These are phyloP conservation scores for Termitomyces sp. DNA, from an alignment of 768 basidiomycete species.

Conservation along the genomic window DNA sequence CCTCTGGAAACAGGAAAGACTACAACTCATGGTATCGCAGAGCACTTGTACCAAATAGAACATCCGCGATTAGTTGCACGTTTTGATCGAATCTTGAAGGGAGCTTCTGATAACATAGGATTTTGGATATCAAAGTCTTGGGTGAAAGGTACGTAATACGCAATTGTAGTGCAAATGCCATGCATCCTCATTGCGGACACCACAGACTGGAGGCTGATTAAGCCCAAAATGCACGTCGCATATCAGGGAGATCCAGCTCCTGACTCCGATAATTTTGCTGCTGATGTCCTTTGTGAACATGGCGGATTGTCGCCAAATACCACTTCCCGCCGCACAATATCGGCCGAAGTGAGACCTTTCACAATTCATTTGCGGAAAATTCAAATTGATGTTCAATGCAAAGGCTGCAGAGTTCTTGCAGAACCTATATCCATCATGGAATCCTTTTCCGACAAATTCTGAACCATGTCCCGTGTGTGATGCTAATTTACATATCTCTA, in stretches of 20 bases:
- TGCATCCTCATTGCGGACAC: background rate
- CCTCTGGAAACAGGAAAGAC: background rate
- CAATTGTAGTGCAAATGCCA: background rate
- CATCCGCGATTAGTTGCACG: constrained; percentile 57
- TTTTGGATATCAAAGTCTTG: constrained; percentile 79
- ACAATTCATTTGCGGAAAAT: background rate
- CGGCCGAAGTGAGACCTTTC: constrained; percentile 41
- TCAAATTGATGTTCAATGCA: constrained; percentile 7
- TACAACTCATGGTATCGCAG: constrained; percentile 28
- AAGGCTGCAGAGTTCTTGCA: constrained; percentile 57
- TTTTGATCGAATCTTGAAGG: constrained; percentile 51
- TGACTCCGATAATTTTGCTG: constrained; percentile 47
- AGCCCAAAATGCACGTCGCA: constrained; percentile 72
- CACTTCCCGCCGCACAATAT: constrained; percentile 57
- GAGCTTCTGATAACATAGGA: constrained; percentile 35
- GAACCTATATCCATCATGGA: constrained; percentile 61
- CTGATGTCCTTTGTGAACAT: constrained; percentile 72
- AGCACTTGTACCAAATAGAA: constrained; percentile 62
- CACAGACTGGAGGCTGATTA: constrained; percentile 67
- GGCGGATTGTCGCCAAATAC: constrained; percentile 51
- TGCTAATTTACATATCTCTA: constrained; percentile 44
- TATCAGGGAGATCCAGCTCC: constrained; percentile 63
- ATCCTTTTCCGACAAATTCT: constrained; percentile 41
- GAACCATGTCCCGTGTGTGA: constrained; percentile 66
- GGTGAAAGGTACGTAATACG: constrained; percentile 55